These are phyloP conservation scores for Aspergillus sp. DNA, from an alignment of 2,329 filamentous ascomycete species.

Conservation along the genomic window DNA sequence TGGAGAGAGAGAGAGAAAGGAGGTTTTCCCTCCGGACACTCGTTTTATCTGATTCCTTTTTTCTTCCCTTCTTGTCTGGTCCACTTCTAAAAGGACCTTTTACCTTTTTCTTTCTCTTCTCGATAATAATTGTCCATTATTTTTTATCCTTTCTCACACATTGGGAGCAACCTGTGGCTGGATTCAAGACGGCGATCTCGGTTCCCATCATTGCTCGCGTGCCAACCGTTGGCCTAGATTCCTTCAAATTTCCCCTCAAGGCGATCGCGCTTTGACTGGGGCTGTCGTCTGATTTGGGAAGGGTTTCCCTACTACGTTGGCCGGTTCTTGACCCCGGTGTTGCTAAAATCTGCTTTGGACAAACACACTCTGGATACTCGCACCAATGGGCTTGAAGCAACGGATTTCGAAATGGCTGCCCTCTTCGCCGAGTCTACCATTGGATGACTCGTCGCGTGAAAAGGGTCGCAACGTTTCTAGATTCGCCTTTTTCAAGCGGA, in stretches of 20 bases:
- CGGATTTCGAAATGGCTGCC: constrained; percentile 54
- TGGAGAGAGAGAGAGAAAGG: constrained; percentile 31
- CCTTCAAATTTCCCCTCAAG: background rate
- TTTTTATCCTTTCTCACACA: constrained; percentile 5
- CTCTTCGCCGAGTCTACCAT: constrained; percentile 44
- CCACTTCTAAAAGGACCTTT: constrained; percentile 5
- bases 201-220: constrained; percentile 14
- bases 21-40: constrained; percentile 44
- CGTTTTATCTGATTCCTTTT: constrained; percentile 32
- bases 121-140: constrained; percentile 8
- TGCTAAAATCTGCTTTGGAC: constrained; percentile 7
- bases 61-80: constrained; percentile 21
- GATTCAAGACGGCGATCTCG: constrained; percentile 2
- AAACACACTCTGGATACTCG: constrained; percentile 27
- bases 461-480: constrained; percentile 46
- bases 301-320: constrained; percentile 5
- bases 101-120: constrained; percentile 14
- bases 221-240: constrained; percentile 9
- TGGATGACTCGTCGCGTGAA: constrained; percentile 48
- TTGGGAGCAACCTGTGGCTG: constrained; percentile 2
- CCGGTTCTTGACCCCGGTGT: constrained; percentile 11
- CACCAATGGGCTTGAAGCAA: constrained; percentile 54
- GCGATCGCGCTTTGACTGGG: background rate
- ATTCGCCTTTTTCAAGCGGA: constrained; percentile 79
- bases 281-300: constrained; percentile 4